phyloP scores from a whole-genome alignment of 148 eudicot genomes.

The Talinum fruticosum region DNA sequence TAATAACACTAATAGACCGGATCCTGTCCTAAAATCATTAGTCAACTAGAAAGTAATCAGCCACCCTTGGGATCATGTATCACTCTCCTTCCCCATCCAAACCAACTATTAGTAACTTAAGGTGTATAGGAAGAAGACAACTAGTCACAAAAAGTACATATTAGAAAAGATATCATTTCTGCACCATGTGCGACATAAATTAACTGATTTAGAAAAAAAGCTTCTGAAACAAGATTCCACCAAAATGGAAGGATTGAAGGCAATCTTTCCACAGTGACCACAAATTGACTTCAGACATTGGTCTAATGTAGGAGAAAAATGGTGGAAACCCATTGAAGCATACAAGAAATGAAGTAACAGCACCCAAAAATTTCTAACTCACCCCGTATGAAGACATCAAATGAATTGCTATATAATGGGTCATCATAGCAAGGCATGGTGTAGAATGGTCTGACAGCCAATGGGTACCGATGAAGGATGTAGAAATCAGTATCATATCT shows the following conservation, averaged over 20 bases:
- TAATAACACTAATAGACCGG: background rate
- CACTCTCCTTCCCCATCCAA: background rate
- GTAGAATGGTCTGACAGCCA: slow-evolving; percentile 88
- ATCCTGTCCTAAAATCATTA: background rate
- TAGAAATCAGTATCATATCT: slow-evolving; percentile 94
- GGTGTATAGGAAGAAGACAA: background rate
- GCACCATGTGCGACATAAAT: background rate
- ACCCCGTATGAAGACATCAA: slow-evolving; percentile 96
- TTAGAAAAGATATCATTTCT: background rate
- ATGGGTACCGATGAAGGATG: slow-evolving; percentile 88
- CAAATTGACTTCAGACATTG: background rate
- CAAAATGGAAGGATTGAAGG: background rate
- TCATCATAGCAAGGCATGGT: slow-evolving; percentile 88
- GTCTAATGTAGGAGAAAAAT: background rate
- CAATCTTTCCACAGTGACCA: background rate
- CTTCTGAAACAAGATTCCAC: background rate
- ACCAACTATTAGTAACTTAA: background rate
- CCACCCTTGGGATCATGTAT: background rate
- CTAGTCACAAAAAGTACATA: background rate
- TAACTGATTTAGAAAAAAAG: too few species aligned
- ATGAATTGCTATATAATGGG: slow-evolving; percentile 72
- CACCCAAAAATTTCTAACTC: slow-evolving; percentile 3
- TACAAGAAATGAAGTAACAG: background rate
- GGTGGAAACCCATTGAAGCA: background rate
- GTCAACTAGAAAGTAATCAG: background rate